Conservation (phyloP, 257 asterid genomes). For the Coffea canephora region DNA sequence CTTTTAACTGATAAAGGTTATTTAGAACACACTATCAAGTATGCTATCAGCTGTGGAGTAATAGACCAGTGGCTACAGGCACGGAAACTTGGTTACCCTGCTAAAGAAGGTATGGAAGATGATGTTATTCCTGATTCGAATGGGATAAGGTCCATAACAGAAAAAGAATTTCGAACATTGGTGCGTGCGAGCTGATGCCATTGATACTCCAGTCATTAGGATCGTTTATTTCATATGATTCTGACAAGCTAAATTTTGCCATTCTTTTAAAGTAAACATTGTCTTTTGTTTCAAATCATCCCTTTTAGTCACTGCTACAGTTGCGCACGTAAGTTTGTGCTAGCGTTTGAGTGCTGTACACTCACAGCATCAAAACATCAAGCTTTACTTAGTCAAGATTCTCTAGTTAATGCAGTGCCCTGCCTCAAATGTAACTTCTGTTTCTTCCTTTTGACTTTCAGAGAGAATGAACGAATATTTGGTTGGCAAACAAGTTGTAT, state of each 20-base stretch:
- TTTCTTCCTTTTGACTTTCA: not conserved
- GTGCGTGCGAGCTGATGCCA: constrained; percentile 39
- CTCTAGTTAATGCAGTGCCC: not conserved
- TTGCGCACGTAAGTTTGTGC: constrained; percentile 5
- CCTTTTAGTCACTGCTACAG: not conserved
- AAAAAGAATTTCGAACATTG: constrained; percentile 66
- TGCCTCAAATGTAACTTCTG: not conserved
- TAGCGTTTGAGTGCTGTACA: not conserved
- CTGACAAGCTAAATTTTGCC: not conserved
- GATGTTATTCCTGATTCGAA: constrained; percentile 60
- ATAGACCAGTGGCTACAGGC: constrained; percentile 85
- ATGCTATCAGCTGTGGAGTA: constrained; percentile 84
- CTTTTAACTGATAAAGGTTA: constrained; percentile 60
- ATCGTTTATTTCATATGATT: not conserved
- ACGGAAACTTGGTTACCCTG: constrained; percentile 68
- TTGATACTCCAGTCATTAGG: not conserved
- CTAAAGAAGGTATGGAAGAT: constrained; percentile 82
- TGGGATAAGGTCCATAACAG: constrained; percentile 76
- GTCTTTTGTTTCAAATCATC: not conserved
- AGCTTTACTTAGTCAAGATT: constrained; percentile 4
- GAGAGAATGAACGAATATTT: not conserved
- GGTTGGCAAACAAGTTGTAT: not conserved
- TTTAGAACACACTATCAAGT: constrained; percentile 64
- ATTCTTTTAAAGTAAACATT: constrained; percentile 10
- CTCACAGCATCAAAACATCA: not conserved